A percentile compares a stretch with the other conserved stretches of the same genome.
phyloP scores from a whole-genome alignment of 257 asterid species.

The Leptodermis oblonga region DNA sequence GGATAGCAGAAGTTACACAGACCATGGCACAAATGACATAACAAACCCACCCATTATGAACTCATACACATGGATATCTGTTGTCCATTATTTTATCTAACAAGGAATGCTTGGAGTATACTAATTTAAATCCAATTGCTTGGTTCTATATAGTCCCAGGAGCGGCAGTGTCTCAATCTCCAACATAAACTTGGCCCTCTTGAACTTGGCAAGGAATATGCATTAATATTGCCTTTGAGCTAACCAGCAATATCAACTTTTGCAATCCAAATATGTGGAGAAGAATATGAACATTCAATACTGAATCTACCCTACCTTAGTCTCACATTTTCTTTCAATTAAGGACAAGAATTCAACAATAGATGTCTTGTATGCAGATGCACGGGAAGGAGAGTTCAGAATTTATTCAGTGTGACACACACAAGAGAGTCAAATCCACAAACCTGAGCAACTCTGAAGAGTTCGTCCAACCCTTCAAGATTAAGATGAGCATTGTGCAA shows the following conservation, averaged over 20 bases:
- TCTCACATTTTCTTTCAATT: not conserved
- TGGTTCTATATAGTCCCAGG: not conserved
- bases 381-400: not conserved
- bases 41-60: not conserved
- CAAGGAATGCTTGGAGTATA: not conserved
- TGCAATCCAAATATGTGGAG: not conserved
- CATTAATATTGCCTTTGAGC: not conserved
- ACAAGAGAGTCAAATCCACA: constrained; percentile 14
- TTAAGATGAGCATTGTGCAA: constrained; percentile 91
- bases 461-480: constrained; percentile 75
- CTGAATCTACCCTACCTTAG: not conserved
- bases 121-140: not conserved
- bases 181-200: not conserved
- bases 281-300: not conserved
- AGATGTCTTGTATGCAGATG: not conserved
- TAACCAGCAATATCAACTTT: not conserved
- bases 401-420: constrained; percentile 14
- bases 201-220: not conserved
- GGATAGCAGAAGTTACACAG: constrained; percentile 6
- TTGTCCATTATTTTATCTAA: not conserved
- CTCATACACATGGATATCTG: not conserved
- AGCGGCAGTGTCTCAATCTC: constrained; percentile 3
- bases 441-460: constrained; percentile 95
- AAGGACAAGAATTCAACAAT: not conserved
- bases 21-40: not conserved